Percentiles rank a stretch among this genome's conserved stretches.
Conservation (phyloP, 2,329 filamentous ascomycete species). For the Rutstroemia sp. region DNA sequence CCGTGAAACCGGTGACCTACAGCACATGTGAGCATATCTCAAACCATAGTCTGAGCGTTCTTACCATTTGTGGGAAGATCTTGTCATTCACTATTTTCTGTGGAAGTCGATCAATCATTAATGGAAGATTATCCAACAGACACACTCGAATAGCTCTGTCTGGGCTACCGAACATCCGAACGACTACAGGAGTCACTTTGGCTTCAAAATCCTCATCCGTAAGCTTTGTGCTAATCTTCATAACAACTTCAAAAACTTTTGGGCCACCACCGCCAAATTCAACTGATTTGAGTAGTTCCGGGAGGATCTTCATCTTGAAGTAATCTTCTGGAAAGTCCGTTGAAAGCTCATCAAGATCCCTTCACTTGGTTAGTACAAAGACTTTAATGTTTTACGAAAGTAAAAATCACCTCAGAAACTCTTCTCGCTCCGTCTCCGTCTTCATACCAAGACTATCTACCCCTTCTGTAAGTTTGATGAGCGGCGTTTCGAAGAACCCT, state of each 20-base stretch:
- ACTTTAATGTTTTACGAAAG: not conserved
- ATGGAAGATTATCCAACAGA: constrained; percentile 76
- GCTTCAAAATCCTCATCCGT: constrained; percentile 83
- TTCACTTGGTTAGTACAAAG: constrained; percentile 20
- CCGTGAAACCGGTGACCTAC: constrained; percentile 88
- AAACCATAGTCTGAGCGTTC: constrained; percentile 15
- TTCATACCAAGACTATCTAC: constrained; percentile 92
- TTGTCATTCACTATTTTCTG: constrained; percentile 92
- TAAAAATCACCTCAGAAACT: constrained; percentile 63
- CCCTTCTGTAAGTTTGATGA: constrained; percentile 88
- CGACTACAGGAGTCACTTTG: constrained; percentile 75
- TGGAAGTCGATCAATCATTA: constrained; percentile 85
- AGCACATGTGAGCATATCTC: constrained; percentile 13
- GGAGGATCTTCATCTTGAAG: constrained; percentile 93
- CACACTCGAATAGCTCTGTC: constrained; percentile 90
- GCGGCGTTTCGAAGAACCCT: constrained; percentile 84
- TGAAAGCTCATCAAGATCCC: constrained; percentile 74
- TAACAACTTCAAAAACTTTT: constrained; percentile 78
- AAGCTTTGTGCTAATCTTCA: constrained; percentile 86
- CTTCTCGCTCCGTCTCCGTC: constrained; percentile 72
- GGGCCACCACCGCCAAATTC: constrained; percentile 95
- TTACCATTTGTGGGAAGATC: constrained; percentile 88
- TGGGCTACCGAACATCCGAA: constrained; percentile 82
- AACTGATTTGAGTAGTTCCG: constrained; percentile 95
- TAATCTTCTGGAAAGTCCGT: constrained; percentile 97